Conservation (phyloP, 768 basidiomycete genomes). For the Rubroboletus satanas region DNA sequence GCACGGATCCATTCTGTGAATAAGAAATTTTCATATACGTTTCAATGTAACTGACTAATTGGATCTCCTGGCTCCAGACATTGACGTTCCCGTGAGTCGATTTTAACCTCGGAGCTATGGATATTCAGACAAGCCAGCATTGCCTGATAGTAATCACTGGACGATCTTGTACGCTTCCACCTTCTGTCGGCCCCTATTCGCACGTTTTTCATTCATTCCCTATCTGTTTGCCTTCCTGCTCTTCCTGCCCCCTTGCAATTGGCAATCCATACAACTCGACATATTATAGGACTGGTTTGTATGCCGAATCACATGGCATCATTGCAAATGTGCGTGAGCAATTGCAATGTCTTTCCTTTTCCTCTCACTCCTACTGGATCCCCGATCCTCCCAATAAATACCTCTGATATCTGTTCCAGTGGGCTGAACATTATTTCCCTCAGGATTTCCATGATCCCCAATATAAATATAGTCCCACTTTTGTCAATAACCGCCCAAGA, state of each 20-base stretch:
- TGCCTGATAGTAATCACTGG: conserved; percentile 73
- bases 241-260: too few relatives aligned
- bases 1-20: not conserved
- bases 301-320: conserved; percentile 85
- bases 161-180: conserved; percentile 59
- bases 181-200: not conserved
- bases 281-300: conserved; percentile 68
- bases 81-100: conserved; percentile 78
- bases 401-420: not conserved
- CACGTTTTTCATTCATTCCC: not conserved
- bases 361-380: not conserved
- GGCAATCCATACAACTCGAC: not conserved
- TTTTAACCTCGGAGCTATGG: not conserved
- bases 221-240: not conserved
- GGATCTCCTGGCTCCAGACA: conserved; percentile 43
- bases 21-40: not conserved
- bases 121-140: not conserved
- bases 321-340: conserved; percentile 66
- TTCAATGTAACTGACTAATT: not conserved
- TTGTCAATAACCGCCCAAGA: conserved; percentile 59
- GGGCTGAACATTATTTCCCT: not conserved
- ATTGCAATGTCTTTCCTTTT: not conserved
- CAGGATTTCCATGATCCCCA: conserved; percentile 83
- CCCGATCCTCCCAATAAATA: not conserved
- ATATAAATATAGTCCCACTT: conserved; percentile 44